These are phyloP conservation scores for Clonostachys rhizophaga DNA, from an alignment of 2,329 filamentous ascomycete species.

Conservation along the genomic window DNA sequence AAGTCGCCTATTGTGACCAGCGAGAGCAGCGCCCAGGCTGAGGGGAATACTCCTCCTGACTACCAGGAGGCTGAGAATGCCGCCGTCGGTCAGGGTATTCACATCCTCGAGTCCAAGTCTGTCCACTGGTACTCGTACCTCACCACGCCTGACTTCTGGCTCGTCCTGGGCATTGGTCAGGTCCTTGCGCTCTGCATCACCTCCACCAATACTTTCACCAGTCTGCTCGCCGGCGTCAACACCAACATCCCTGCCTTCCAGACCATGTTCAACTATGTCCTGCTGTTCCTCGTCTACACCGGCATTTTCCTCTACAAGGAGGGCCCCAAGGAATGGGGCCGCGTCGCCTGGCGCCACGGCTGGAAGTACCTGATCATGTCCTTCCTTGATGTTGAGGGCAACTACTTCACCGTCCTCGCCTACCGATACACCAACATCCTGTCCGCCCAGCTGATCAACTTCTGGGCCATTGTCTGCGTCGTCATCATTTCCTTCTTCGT, in stretches of 20 bases:
- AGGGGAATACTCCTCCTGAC: conserved; percentile 1
- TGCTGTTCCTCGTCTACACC: conserved; percentile 80
- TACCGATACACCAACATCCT: conserved; percentile 91
- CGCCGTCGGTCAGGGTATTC: conserved; percentile 44
- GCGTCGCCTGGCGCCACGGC: conserved; percentile 63
- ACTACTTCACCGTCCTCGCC: conserved; percentile 95
- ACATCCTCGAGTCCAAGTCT: conserved; percentile 47
- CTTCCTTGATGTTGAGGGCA: conserved; percentile 92
- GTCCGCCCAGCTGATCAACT: conserved; percentile 93
- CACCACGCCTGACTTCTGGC: conserved; percentile 81
- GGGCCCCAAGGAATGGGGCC: conserved; percentile 66
- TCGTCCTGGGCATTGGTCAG: conserved; percentile 77
- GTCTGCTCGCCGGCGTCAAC: conserved; percentile 59
- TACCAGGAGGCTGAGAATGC: conserved; percentile 14
- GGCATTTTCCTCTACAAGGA: conserved; percentile 74
- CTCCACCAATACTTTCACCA: conserved; percentile 84
- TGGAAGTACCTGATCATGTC: conserved; percentile 94
- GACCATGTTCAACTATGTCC: conserved; percentile 88
- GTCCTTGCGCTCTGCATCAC: conserved; percentile 86
- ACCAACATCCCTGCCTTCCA: conserved; percentile 93
- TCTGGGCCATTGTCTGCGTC: conserved; percentile 95
- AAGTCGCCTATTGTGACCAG: conserved; percentile 4
- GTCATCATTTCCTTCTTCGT: conserved; percentile 79
- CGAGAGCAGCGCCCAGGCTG: conserved; percentile 4
- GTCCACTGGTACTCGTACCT: conserved; percentile 70